Base-by-base conservation (phyloP, 768 basidiomycete genomes). In the Xerocomellus chrysenteron region DNA sequence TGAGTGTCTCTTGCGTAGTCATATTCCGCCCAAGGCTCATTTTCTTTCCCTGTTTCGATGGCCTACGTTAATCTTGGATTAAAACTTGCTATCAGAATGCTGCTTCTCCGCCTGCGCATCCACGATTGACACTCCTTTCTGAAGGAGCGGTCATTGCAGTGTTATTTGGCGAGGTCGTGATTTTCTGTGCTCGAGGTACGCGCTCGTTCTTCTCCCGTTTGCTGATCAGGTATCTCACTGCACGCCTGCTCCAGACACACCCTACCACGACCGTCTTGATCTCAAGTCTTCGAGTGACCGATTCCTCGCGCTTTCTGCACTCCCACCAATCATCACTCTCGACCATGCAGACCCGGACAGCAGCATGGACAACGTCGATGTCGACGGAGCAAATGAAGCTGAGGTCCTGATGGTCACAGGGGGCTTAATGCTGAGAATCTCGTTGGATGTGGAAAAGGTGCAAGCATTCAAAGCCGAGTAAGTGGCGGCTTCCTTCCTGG, bases 151-250 rank as follows among this genome's bases (percentile, higher is more conserved):
- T 89, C 10, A 71, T 84, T 39, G 77, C 80, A 35, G 78, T 89
- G 8, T 83, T 90, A 62, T 92, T 90, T 59, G 88, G 88, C 30
- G 89, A 92, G 68, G 83, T 88, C 2, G 82, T 90, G 19, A 85
- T 86, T 5, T 75, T 92, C 12, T 87, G 85, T 68, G 81, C 88
- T 47, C 78, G 82, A 73, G 82, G 90, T 89, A 53, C 14, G 66
- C 47, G 14, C 7, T 44, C 9, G 39, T 4, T 50, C 33, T 40
- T 36, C 37, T 21, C 26, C 7, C 7, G 30, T 32, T 41, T n/a
- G 4, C 8, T n/a, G 16, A 12, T 48, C 4, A 12, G 10, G 17
- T 24, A 16, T 55, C 36, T 56, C n/a, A 62, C 39, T 7, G 50
- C 2, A 9, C 17, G 3, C 41, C 26, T 16, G 30, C 13, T 44